phyloP scores from a whole-genome alignment of 2,329 filamentous ascomycete genomes.

The Neurospora sp. region DNA sequence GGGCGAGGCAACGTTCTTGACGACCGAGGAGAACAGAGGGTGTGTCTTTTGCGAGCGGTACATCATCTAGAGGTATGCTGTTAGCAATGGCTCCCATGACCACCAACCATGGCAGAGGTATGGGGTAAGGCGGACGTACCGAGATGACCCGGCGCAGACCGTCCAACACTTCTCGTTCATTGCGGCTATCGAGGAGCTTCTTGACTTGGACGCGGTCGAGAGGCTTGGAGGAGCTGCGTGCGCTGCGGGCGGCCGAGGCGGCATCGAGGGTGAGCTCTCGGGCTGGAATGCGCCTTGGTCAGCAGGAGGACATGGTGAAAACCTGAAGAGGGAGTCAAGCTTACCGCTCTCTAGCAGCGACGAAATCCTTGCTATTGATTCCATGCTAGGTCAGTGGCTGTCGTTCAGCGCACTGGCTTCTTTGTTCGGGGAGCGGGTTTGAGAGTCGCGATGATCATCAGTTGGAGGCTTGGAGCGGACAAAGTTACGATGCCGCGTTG shows the following conservation, averaged over 20 bases:
- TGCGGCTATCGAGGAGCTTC: slow-evolving; percentile 87
- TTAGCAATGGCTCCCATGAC: slow-evolving; percentile 1
- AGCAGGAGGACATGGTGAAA: not conserved
- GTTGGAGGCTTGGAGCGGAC: not conserved
- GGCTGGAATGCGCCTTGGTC: slow-evolving; percentile 40
- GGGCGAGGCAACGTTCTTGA: slow-evolving; percentile 93
- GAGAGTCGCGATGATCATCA: not conserved
- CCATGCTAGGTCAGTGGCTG: slow-evolving; percentile 48
- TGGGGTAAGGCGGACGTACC: slow-evolving; percentile 55
- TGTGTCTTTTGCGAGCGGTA: slow-evolving; percentile 82
- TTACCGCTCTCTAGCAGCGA: slow-evolving; percentile 89
- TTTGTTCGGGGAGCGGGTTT: not conserved
- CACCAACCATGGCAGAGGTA: not conserved
- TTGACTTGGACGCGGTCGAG: slow-evolving; percentile 79
- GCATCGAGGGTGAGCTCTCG: slow-evolving; percentile 96
- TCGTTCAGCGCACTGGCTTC: not conserved
- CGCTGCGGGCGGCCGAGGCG: slow-evolving; percentile 72
- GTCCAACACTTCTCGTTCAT: slow-evolving; percentile 87
- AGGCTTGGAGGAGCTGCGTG: slow-evolving; percentile 51
- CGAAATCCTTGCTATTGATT: slow-evolving; percentile 91
- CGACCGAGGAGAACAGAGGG: slow-evolving; percentile 91
- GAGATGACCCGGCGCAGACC: slow-evolving; percentile 81
- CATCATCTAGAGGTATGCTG: slow-evolving; percentile 62
- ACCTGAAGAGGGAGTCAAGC: slow-evolving; percentile 16
- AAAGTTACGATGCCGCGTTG: not conserved